Evolutionary conservation across 2,329 filamentous ascomycete genomes (phyloP).

Genomic region (Stagonosporopsis cucurbitacearum): DNA sequence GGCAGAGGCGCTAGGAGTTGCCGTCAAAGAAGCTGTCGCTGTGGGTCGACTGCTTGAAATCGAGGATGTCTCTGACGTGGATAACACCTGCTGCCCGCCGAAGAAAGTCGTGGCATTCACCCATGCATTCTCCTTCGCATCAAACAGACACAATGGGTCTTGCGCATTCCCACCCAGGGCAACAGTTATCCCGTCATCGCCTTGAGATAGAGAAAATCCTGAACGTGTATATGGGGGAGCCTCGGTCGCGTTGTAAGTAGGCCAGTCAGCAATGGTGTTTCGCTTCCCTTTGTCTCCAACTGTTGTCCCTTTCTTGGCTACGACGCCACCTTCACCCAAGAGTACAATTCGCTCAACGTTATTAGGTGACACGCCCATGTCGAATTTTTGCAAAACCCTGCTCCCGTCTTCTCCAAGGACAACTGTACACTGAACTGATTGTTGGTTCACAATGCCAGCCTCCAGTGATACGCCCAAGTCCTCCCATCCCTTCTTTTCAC

Average conservation of each 20-base stretch:
- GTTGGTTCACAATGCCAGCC: slow-evolving; percentile 65
- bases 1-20: slow-evolving; percentile 32
- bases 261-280: slow-evolving; percentile 71
- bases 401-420: slow-evolving; percentile 77
- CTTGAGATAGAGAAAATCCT: slow-evolving; percentile 76
- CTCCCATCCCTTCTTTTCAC: slow-evolving; percentile 67
- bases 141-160: slow-evolving; percentile 76
- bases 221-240: slow-evolving; percentile 70
- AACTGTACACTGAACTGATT: slow-evolving; percentile 67
- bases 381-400: slow-evolving; percentile 79
- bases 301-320: slow-evolving; percentile 57
- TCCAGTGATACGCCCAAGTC: slow-evolving; percentile 70
- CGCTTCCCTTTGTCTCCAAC: slow-evolving; percentile 56
- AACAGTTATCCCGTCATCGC: slow-evolving; percentile 70
- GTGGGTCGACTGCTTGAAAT: slow-evolving; percentile 40
- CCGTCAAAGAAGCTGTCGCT: slow-evolving; percentile 21
- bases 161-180: slow-evolving; percentile 74
- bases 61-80: slow-evolving; percentile 38
- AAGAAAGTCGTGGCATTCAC: slow-evolving; percentile 72
- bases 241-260: slow-evolving; percentile 75
- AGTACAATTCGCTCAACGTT: slow-evolving; percentile 73
- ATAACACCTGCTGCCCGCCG: slow-evolving; percentile 50
- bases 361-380: slow-evolving; percentile 77
- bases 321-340: slow-evolving; percentile 63
- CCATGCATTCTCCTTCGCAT: slow-evolving; percentile 79